These are phyloP conservation scores for Penicillium ucsense DNA, from an alignment of 495 filamentous ascomycete genomes.

Conservation along the genomic window DNA sequence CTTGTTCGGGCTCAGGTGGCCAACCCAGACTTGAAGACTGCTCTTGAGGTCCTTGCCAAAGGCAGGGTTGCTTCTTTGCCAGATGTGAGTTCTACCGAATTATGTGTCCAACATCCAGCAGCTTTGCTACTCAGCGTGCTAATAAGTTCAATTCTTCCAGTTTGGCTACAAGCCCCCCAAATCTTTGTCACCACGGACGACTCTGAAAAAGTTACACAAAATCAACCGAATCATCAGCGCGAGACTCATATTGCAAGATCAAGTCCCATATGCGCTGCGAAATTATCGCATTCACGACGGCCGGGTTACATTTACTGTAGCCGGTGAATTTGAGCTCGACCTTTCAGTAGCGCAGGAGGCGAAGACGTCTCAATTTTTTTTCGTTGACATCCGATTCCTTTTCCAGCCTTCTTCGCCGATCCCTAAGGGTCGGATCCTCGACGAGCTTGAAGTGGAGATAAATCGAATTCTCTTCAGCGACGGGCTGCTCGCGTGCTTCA, in stretches of 20 bases:
- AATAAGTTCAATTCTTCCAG: conserved; percentile 18
- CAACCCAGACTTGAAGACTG: conserved; percentile 85
- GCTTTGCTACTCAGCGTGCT: background rate
- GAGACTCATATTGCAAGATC: conserved; percentile 67
- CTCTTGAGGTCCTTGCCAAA: conserved; percentile 69
- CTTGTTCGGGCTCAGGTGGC: conserved; percentile 57
- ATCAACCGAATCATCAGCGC: conserved; percentile 75
- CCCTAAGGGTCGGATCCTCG: conserved; percentile 45
- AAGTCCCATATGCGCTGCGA: conserved; percentile 59
- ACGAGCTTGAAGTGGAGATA: conserved; percentile 55
- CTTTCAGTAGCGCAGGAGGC: conserved; percentile 79
- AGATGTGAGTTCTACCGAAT: conserved; percentile 44
- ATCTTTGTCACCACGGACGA: conserved; percentile 52
- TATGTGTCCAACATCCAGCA: background rate
- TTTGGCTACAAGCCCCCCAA: conserved; percentile 72
- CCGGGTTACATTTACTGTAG: conserved; percentile 74
- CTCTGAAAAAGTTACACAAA: conserved; percentile 60
- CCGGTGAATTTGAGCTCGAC: conserved; percentile 85
- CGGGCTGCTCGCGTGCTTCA: conserved; percentile 69
- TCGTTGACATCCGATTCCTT: conserved; percentile 80
- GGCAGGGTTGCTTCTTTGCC: conserved; percentile 68
- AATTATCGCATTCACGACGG: conserved; percentile 69
- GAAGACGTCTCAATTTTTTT: conserved; percentile 71
- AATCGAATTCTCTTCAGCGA: conserved; percentile 56
- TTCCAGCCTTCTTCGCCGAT: conserved; percentile 62